Conservation (phyloP, 1,284 basidiomycete genomes). For the Phaffia rhodozyma region DNA sequence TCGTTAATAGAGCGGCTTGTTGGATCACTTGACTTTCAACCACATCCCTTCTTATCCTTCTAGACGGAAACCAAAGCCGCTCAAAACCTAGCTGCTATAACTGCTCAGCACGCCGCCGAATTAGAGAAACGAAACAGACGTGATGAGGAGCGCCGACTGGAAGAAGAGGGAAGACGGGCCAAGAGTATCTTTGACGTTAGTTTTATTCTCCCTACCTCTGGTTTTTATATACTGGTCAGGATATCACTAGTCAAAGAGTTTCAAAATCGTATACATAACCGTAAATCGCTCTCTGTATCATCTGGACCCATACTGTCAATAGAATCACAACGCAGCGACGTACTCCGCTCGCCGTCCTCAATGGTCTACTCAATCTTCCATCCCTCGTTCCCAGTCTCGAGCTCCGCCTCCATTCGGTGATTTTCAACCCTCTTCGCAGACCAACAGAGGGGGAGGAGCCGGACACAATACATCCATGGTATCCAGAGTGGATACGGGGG, state of each 20-base stretch:
- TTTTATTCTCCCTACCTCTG: not conserved
- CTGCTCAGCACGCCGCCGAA: not conserved
- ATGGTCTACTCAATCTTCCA: not conserved
- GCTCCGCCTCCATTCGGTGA: too few species aligned
- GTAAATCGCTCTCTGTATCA: too few species aligned
- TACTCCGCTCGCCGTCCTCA: not conserved
- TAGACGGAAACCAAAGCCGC: not conserved
- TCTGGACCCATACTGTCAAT: not conserved
- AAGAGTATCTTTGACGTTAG: slow-evolving; percentile 5
- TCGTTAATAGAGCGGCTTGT: not conserved
- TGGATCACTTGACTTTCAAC: not conserved
- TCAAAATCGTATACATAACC: not conserved
- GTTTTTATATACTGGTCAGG: too few species aligned
- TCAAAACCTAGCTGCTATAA: not conserved
- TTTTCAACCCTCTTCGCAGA: too few species aligned
- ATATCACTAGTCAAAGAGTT: not conserved
- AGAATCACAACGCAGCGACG: not conserved
- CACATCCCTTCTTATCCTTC: too few species aligned
- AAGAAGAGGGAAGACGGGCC: not conserved
- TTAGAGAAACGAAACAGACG: not conserved
- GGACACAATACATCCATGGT: too few species aligned
- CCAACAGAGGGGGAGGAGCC: too few species aligned
- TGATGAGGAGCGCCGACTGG: not conserved
- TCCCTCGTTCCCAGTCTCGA: not conserved
- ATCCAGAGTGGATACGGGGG: not conserved